Evolutionary conservation across 495 filamentous ascomycete genomes (phyloP).

Genomic region (Darksidea phi): DNA sequence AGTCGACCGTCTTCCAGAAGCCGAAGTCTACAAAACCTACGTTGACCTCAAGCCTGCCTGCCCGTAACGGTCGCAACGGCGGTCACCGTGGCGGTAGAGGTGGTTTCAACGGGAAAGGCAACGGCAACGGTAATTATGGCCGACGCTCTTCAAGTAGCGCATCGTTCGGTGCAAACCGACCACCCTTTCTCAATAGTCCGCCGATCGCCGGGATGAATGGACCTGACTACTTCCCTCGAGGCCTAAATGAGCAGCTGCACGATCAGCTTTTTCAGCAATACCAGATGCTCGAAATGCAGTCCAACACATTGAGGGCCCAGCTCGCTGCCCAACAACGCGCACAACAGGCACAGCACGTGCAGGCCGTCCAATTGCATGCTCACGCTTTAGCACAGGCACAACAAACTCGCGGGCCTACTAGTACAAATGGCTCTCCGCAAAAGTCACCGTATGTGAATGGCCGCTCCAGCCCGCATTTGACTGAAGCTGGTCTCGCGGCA

Average conservation of each 20-base stretch:
- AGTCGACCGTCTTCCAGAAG: slow-evolving; percentile 73
- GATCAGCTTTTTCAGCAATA: slow-evolving; percentile 64
- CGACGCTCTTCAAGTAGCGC: slow-evolving; percentile 44
- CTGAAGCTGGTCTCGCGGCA: slow-evolving; percentile 47
- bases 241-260: slow-evolving; percentile 46
- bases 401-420: slow-evolving; percentile 27
- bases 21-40: slow-evolving; percentile 63
- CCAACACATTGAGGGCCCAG: slow-evolving; percentile 56
- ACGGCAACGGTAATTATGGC: slow-evolving; percentile 43
- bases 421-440: slow-evolving; percentile 38
- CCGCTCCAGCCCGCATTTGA: slow-evolving; percentile 46
- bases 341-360: slow-evolving; percentile 51
- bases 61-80: slow-evolving; percentile 53
- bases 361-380: slow-evolving; percentile 51
- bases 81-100: slow-evolving; percentile 57
- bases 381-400: slow-evolving; percentile 47
- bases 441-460: slow-evolving; percentile 39
- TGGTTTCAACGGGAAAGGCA: slow-evolving; percentile 45
- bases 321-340: slow-evolving; percentile 40
- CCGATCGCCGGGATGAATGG: slow-evolving; percentile 19
- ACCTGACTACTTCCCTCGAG: slow-evolving; percentile 38
- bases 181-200: slow-evolving; percentile 38
- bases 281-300: slow-evolving; percentile 64
- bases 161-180: slow-evolving; percentile 37
- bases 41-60: slow-evolving; percentile 54